Conservation (phyloP, 371 early-diverging fungal species). For the Syncephalastrum sp. region DNA sequence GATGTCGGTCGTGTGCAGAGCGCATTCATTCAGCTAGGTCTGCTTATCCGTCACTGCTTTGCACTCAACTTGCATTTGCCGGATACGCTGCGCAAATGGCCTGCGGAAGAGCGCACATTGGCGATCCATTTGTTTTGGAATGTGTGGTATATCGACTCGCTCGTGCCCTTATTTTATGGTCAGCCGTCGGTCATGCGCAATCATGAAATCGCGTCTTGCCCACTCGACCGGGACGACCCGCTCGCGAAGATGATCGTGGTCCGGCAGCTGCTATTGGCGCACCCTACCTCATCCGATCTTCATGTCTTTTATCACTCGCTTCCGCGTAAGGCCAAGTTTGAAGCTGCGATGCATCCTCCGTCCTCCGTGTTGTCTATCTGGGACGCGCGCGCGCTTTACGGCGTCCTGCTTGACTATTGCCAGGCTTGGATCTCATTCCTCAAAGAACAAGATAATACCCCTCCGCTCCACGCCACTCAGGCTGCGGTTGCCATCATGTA, state of each 20-base stretch:
- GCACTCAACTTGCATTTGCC: conserved; percentile 29
- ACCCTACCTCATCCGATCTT: too few species aligned
- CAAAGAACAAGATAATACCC: neutral
- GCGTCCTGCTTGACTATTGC: conserved; percentile 32
- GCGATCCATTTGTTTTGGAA: conserved; percentile 37
- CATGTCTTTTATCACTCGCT: too few species aligned
- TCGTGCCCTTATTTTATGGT: conserved; percentile 21
- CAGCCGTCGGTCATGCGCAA: conserved; percentile 12
- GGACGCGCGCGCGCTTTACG: conserved; percentile 22
- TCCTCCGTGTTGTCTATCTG: conserved; percentile 17
- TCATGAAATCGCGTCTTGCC: conserved; percentile 12
- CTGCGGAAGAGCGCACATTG: conserved; percentile 23
- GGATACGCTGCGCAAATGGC: too few species aligned
- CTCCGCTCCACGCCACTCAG: conserved; percentile 24
- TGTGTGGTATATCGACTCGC: conserved; percentile 37
- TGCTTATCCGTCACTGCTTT: conserved; percentile 36
- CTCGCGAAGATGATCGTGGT: too few species aligned
- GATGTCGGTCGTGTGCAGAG: conserved; percentile 31
- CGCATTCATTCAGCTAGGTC: conserved; percentile 33
- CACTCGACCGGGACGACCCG: too few species aligned
- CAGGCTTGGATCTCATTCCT: conserved; percentile 30
- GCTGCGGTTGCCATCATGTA: conserved; percentile 29
- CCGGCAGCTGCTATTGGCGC: too few species aligned
- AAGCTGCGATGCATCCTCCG: neutral
- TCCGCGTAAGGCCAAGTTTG: too few species aligned